Conservation (phyloP, 2,329 filamentous ascomycete genomes). For the Scorias spongiosa region DNA sequence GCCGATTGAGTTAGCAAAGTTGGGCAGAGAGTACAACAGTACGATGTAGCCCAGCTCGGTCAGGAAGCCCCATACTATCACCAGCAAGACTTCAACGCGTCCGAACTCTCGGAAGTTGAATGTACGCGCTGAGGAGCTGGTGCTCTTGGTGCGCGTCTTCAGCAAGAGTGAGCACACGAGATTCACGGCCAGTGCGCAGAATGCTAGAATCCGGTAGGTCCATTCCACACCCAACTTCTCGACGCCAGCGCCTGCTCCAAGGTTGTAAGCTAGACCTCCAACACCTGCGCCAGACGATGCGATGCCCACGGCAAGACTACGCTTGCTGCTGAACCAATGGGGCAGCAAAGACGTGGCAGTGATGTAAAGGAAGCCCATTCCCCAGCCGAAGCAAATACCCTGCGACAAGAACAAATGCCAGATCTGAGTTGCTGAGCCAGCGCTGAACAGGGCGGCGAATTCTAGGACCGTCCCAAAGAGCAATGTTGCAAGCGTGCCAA, state of each 20-base stretch:
- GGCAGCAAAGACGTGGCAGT: conserved; percentile 49
- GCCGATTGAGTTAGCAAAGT: conserved; percentile 11
- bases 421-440: conserved; percentile 50
- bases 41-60: conserved; percentile 13
- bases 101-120: conserved; percentile 9
- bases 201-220: conserved; percentile 48
- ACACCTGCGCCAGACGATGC: conserved; percentile 52
- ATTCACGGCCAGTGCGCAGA: conserved; percentile 47
- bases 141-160: conserved; percentile 34
- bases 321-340: conserved; percentile 55
- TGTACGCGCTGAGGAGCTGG: conserved; percentile 5
- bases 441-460: conserved; percentile 47
- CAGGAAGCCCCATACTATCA: conserved; percentile 11
- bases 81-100: conserved; percentile 7
- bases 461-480: conserved; percentile 50
- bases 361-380: conserved; percentile 61
- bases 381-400: conserved; percentile 55
- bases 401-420: conserved; percentile 64
- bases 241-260: conserved; percentile 52
- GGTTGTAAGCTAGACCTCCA: conserved; percentile 53
- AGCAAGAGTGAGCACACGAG: conserved; percentile 44
- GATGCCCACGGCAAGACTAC: conserved; percentile 53
- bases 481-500: conserved; percentile 48
- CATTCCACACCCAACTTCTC: conserved; percentile 43
- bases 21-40: conserved; percentile 12